These are phyloP conservation scores for Anastatica hierochuntica DNA, from an alignment of 345 rosid species.

Conservation along the genomic window DNA sequence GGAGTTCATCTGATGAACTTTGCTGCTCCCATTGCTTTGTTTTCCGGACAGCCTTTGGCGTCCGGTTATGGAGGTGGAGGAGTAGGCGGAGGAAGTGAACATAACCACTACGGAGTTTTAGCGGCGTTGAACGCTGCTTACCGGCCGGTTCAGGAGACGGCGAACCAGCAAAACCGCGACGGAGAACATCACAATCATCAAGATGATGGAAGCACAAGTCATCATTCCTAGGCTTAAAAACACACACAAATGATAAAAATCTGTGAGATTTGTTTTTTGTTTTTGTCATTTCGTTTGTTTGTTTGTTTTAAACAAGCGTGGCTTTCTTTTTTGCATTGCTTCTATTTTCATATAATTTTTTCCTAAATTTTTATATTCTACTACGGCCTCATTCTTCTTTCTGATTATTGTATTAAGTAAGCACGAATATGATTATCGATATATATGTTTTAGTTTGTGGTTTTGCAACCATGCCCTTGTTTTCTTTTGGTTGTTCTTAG, in stretches of 20 bases:
- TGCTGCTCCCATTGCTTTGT: conserved; percentile 56
- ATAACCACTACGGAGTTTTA: conserved; percentile 54
- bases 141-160: conserved; percentile 33
- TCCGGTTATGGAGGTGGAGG: conserved; percentile 25
- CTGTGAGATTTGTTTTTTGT: conserved; percentile 21
- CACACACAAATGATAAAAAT: conserved; percentile 17
- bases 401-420: conserved; percentile 18
- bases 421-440: conserved; percentile 10
- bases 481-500: background rate
- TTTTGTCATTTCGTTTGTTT: conserved; percentile 22
- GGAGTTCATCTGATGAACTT: conserved; percentile 78
- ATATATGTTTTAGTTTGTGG: background rate
- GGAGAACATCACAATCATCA: conserved; percentile 36
- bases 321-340: conserved; percentile 18
- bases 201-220: conserved; percentile 26
- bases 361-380: background rate
- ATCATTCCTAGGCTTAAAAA: conserved; percentile 27
- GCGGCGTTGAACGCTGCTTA: conserved; percentile 56
- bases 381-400: conserved; percentile 15
- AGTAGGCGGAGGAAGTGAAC: conserved; percentile 27
- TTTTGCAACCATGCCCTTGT: too few relatives aligned
- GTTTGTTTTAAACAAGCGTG: conserved; percentile 23
- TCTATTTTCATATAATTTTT: conserved; percentile 1
- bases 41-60: conserved; percentile 51
- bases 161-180: conserved; percentile 35